phyloP scores from a whole-genome alignment of 2,329 filamentous ascomycete species.

The Calycina herbarum region DNA sequence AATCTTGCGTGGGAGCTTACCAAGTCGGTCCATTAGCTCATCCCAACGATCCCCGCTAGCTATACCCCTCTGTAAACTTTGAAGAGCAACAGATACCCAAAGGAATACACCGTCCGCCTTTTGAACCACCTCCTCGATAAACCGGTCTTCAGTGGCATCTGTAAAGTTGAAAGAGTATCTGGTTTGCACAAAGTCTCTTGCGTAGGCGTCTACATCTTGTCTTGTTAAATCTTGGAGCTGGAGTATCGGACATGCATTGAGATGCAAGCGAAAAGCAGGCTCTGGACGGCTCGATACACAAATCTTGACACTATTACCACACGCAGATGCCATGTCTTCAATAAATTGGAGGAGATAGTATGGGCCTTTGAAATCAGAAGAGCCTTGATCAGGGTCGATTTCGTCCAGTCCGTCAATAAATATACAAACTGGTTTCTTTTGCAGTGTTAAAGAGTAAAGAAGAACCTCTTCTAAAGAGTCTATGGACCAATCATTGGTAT shows the following conservation, averaged over 20 bases:
- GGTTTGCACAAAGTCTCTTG: neutral
- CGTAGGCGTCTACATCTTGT: slow-evolving; percentile 7
- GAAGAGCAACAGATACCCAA: slow-evolving; percentile 23
- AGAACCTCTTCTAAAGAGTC: slow-evolving; percentile 3
- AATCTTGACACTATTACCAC: slow-evolving; percentile 18
- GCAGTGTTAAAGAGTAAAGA: neutral
- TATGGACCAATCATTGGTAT: slow-evolving; percentile 9
- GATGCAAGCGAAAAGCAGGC: slow-evolving; percentile 20
- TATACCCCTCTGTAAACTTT: slow-evolving; percentile 16
- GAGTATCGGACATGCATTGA: slow-evolving; percentile 10
- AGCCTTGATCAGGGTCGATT: slow-evolving; percentile 16
- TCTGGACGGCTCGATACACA: slow-evolving; percentile 24
- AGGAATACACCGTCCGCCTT: slow-evolving; percentile 22
- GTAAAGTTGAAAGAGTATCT: neutral
- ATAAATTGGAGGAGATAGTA: slow-evolving; percentile 10
- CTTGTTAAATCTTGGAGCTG: slow-evolving; percentile 18
- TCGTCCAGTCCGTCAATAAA: slow-evolving; percentile 30
- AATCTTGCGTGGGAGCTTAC: slow-evolving; percentile 15
- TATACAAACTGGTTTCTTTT: slow-evolving; percentile 5
- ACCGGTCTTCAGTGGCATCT: neutral
- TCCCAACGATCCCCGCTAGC: slow-evolving; percentile 11
- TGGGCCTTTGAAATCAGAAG: neutral
- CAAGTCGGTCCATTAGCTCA: neutral
- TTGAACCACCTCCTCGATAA: slow-evolving; percentile 8
- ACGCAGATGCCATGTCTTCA: neutral